Percentiles rank a stretch among this genome's conserved stretches.
phyloP scores from a whole-genome alignment of 371 early-diverging fungal genomes.

The Mortierella sp. region DNA sequence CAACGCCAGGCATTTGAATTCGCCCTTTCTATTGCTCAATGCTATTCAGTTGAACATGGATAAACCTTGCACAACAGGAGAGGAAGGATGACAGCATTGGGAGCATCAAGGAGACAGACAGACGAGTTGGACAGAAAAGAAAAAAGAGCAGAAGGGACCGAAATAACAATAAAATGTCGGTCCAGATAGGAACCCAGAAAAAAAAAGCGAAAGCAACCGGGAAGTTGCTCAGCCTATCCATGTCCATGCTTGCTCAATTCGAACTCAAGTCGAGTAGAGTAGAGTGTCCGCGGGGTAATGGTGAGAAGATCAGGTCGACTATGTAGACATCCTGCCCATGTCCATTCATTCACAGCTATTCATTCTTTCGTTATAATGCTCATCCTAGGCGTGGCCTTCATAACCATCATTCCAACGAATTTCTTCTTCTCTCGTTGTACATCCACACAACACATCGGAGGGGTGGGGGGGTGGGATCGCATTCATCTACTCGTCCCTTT shows the following conservation, averaged over 20 bases:
- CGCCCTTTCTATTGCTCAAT: neutral
- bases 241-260: no score
- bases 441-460: neutral
- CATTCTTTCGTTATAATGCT: neutral
- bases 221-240: no score
- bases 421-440: no score
- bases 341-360: neutral
- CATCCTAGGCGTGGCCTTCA: neutral
- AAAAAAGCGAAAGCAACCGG: neutral
- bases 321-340: neutral
- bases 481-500: neutral
- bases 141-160: neutral
- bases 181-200: constrained; percentile 6
- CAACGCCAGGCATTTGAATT: neutral
- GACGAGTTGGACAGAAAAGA: neutral
- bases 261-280: no score
- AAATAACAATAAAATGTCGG: neutral
- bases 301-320: no score
- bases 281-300: neutral
- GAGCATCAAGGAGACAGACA: neutral
- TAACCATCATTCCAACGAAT: neutral
- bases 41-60: neutral
- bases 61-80: neutral
- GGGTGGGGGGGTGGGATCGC: neutral
- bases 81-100: neutral